Evolutionary conservation across 495 filamentous ascomycete genomes (phyloP), one percentile per base, ranked within the genome.

Genomic region (Xylaria palmicola): DNA sequence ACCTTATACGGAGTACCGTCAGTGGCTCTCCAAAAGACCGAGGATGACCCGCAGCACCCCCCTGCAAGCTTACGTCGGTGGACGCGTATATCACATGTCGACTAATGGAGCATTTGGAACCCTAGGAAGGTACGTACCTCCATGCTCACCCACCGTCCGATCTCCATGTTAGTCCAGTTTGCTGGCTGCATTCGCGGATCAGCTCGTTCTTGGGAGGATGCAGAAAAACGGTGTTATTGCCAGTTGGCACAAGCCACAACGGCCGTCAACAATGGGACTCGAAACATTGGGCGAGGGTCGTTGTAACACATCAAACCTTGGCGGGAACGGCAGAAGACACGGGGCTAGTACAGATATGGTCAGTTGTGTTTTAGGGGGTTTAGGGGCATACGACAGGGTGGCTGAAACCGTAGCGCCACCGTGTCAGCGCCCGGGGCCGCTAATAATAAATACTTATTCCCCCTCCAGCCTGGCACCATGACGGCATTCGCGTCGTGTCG

Each of bases 361-460:
- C 24, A 45, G 9, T 10, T 12, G 44, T 30, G 51, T 54, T 39
- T 41, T 41, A 41, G 51, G 51, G n/a, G 51, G 51, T 39, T 29
- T 20, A 36, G 34, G 22, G 22, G 9, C 19, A 36, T 40, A 40
- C 15, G 12, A 52, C 29, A 27, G 53, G 53, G 9, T 55, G 53
- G 39, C 53, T 56, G 53, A 56, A 44, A 56, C 53, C n/a, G 37
- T 56, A 56, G 53, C 53, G 24, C 51, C 51, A 54, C 34, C 41
- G 51, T 40, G 13, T 12, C 24, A 24, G 22, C 51, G 13, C 41
- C 22, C 51, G 29, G 24, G 29, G 24, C 34, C 51, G 13, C 53
- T 56, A 56, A 44, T 26, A 56, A 44, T 56, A 56, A 55, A 5
- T 17, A 19, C 22, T 6, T 36, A 27, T 22, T 29, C 26, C 6